Evolutionary conservation across 768 basidiomycete genomes (phyloP).

Genomic region (Hypholoma sublateritium): DNA sequence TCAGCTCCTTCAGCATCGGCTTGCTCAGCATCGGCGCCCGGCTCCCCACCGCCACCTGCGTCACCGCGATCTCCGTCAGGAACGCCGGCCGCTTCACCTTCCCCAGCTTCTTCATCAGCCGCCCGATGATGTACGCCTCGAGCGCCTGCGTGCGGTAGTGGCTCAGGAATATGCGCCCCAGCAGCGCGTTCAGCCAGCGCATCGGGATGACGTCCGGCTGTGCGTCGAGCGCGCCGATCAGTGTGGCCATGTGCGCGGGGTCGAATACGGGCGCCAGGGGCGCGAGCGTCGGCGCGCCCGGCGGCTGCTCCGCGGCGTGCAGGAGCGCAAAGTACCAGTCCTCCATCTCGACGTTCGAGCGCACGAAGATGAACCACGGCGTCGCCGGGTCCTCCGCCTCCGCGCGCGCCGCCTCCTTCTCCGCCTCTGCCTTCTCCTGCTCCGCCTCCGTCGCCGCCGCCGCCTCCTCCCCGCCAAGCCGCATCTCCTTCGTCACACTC

Average conservation of each 20-base stretch:
- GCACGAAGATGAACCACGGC: constrained; percentile 94
- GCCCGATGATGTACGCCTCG: constrained; percentile 82
- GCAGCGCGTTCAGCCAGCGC: constrained; percentile 94
- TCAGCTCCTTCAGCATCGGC: constrained; percentile 97
- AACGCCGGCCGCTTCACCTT: constrained; percentile 90
- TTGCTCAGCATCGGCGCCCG: constrained; percentile 87
- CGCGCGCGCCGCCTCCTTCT: constrained; percentile 46
- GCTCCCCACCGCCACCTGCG: constrained; percentile 87
- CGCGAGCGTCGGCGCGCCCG: constrained; percentile 58
- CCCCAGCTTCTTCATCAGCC: constrained; percentile 90
- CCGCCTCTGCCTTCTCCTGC: constrained; percentile 35
- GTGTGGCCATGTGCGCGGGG: constrained; percentile 74
- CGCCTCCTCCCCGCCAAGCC: constrained; percentile 30
- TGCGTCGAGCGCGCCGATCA: constrained; percentile 85
- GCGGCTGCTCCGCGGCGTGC: constrained; percentile 66
- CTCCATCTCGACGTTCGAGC: constrained; percentile 90
- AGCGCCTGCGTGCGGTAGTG: constrained; percentile 82
- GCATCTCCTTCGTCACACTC: constrained; percentile 55
- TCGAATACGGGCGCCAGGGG: constrained; percentile 69
- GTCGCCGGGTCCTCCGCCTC: constrained; percentile 51
- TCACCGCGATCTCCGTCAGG: constrained; percentile 81
- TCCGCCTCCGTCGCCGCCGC: constrained; percentile 27
- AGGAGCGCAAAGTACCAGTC: constrained; percentile 91
- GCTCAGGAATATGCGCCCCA: constrained; percentile 92
- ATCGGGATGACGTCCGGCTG: constrained; percentile 96